Conservation (phyloP, 176 grass and related monocot genomes). For the Eremochloa ophiuroides region DNA sequence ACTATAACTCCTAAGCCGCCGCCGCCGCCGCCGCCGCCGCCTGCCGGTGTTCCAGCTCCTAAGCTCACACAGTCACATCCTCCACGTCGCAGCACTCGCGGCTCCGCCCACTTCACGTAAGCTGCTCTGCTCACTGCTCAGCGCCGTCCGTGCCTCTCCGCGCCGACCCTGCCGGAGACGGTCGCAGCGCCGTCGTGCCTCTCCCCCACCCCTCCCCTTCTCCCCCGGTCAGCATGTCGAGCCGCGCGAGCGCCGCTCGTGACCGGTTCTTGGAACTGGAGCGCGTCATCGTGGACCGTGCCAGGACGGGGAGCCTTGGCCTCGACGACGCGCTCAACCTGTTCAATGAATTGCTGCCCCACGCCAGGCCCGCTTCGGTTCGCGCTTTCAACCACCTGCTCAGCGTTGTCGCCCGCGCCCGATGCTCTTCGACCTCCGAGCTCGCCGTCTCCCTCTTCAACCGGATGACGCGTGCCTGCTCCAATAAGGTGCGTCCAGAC, state of each 20-base stretch:
- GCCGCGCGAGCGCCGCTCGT: not conserved
- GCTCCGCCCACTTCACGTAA: too few species aligned
- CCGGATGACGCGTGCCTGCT: too few species aligned
- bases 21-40: too few species aligned
- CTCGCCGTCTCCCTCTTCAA: not conserved
- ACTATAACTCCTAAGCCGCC: too few species aligned
- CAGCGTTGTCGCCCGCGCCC: not conserved
- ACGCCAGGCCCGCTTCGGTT: not conserved
- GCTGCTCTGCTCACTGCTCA: not conserved
- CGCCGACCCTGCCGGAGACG: too few species aligned
- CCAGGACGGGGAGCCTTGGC: not conserved
- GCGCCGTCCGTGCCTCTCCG: not conserved
- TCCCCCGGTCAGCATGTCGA: not conserved
- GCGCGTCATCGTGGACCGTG: not conserved
- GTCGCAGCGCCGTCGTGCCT: too few species aligned
- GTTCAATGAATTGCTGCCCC: not conserved
- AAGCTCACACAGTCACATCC: too few species aligned
- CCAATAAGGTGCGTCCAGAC: too few species aligned
- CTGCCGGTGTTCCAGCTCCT: too few species aligned
- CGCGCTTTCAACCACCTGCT: not conserved
- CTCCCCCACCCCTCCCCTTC: too few species aligned
- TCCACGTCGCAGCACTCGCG: too few species aligned
- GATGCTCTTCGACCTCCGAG: not conserved
- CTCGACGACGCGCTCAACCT: not conserved
- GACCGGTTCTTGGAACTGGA: not conserved